A percentile compares a stretch with the other conserved stretches of the same genome.
Conservation (phyloP, 371 early-diverging fungal genomes). For the Phascolomyces articulosus region DNA sequence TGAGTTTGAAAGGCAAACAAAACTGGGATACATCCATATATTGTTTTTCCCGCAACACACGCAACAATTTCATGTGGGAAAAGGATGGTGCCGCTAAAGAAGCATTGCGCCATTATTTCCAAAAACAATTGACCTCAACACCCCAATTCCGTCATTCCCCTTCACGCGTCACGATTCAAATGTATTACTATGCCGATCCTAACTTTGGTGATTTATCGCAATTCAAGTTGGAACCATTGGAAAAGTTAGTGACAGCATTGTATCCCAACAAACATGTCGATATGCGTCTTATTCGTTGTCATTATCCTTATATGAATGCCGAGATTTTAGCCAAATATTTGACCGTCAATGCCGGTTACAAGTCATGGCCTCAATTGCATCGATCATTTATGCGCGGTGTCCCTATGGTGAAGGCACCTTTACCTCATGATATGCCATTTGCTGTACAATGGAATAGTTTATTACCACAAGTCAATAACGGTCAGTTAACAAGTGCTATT, state of each 20-base stretch:
- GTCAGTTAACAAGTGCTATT: slow-evolving; percentile 49
- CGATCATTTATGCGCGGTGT: slow-evolving; percentile 48
- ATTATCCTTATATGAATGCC: slow-evolving; percentile 59
- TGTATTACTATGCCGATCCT: slow-evolving; percentile 54
- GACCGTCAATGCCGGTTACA: slow-evolving; percentile 41
- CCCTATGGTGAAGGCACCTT: slow-evolving; percentile 54
- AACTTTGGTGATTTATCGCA: slow-evolving; percentile 30
- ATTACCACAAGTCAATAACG: slow-evolving; percentile 47
- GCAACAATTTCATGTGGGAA: slow-evolving; percentile 55
- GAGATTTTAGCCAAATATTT: slow-evolving; percentile 57
- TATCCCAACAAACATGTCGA: slow-evolving; percentile 55
- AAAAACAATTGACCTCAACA: slow-evolving; percentile 51
- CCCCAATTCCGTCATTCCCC: slow-evolving; percentile 54
- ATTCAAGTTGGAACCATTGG: slow-evolving; percentile 45
- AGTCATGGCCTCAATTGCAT: slow-evolving; percentile 41
- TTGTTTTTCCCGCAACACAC: slow-evolving; percentile 46
- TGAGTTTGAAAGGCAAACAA: slow-evolving; percentile 53
- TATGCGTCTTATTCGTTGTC: slow-evolving; percentile 38
- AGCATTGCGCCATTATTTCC: slow-evolving; percentile 49
- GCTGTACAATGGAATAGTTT: slow-evolving; percentile 51
- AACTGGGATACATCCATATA: slow-evolving; percentile 54
- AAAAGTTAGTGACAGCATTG: slow-evolving; percentile 38
- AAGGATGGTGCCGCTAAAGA: slow-evolving; percentile 50
- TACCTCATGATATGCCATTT: slow-evolving; percentile 52
- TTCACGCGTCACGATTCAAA: slow-evolving; percentile 48